Base-by-base conservation (phyloP, 192 early-diverging fungal species). In the Allomyces javanicus region DNA sequence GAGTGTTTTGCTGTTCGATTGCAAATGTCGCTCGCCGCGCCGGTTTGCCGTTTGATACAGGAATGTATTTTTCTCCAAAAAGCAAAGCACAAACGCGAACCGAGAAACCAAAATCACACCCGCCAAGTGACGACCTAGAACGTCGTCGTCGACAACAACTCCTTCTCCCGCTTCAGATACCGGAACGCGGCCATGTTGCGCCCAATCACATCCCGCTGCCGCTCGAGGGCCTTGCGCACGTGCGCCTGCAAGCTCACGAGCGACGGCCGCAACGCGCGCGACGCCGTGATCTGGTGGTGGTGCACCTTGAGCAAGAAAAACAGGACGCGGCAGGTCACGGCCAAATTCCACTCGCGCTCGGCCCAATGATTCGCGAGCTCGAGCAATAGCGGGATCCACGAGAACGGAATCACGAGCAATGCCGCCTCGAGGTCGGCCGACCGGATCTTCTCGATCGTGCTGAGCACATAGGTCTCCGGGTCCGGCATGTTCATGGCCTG, bases 341-440 rank as follows among this genome's bases (percentile, higher is more conserved):
- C 71, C 61, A 86, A 83, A 76, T 88, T 92, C 84, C 84, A 89
- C 50, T 80, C 81, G 76, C 85, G 87, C 69, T 85, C 83, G 19
- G 88, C 87, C 91, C 92, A 95, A 1, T 81, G 73, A 66, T 87
- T 14, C 9, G 50, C 85, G 50, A 96, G 67, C 68, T 86, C 77
- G 62, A 98, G 78, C 61, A 98, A 72, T 65, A 81, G 85, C 24
- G 83, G 75, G 21, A 94, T 90, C 24, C 88, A 85, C 25, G 73
- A 68, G 67, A 96, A 95, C 2, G 93, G 88, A 66, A 98, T 79
- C 24, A 94, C 85, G 74, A 97, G 74, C 67, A 96, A 74, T 0
- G 93, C 87, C 65, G 92, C 89, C 24, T 97, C 92, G 65, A 97
- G 73, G 40, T 98, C 93, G 44, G 82, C 79, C 12, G 90, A 78